phyloP scores from a whole-genome alignment of 441 rosid genomes.

The Arabidopsis lyrata region DNA sequence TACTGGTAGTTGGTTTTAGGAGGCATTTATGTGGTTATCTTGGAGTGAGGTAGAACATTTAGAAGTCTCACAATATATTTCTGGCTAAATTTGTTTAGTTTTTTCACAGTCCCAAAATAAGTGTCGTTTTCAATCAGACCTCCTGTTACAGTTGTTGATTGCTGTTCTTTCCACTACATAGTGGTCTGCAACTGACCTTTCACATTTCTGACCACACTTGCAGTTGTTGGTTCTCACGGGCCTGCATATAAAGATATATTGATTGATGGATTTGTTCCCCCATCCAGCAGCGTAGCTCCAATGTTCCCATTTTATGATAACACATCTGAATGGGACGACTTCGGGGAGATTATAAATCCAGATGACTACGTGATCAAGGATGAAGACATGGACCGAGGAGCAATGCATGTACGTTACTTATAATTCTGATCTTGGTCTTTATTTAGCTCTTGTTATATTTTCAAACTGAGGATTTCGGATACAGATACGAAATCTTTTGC shows the following conservation, averaged over 20 bases:
- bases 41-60: slow-evolving; percentile 4
- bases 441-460: slow-evolving; percentile 13
- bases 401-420: slow-evolving; percentile 65
- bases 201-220: slow-evolving; percentile 41
- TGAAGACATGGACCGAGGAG: slow-evolving; percentile 78
- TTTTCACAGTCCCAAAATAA: slow-evolving; percentile 25
- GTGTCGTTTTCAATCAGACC: slow-evolving; percentile 16
- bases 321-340: slow-evolving; percentile 91
- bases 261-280: slow-evolving; percentile 94
- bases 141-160: neutral
- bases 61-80: slow-evolving; percentile 28
- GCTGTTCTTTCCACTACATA: slow-evolving; percentile 4
- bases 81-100: neutral
- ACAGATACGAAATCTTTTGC: neutral
- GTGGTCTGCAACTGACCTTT: slow-evolving; percentile 34
- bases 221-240: slow-evolving; percentile 66
- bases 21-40: slow-evolving; percentile 15
- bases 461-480: slow-evolving; percentile 12
- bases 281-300: slow-evolving; percentile 83
- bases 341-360: slow-evolving; percentile 96
- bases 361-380: slow-evolving; percentile 93
- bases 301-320: slow-evolving; percentile 94
- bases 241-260: slow-evolving; percentile 75
- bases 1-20: slow-evolving; percentile 22
- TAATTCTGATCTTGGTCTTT: slow-evolving; percentile 35